Base-by-base conservation (phyloP, 176 grass and related monocot genomes). In the Oryza meyeriana region DNA sequence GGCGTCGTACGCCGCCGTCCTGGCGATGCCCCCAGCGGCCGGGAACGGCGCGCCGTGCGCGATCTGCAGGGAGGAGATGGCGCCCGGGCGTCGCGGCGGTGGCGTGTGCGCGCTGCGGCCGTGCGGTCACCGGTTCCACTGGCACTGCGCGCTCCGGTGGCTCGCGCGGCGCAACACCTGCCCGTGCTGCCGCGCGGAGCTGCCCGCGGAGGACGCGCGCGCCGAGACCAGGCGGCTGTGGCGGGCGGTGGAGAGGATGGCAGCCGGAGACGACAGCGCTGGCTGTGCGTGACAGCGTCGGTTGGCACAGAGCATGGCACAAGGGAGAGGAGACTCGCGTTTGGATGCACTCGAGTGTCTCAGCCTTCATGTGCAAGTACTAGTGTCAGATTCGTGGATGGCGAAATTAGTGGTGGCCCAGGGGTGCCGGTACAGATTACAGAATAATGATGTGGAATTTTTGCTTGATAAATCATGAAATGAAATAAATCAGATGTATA, bases 21-120 rank as follows among this genome's bases (percentile, higher is more conserved):
- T 94, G 42, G 86, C 80, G 50, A 77, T 90, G 44, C 80, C 90
- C 2, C 25, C 80, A 4, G 70, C 83, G 33, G 65, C 68, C 28
- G 82, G 83, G 18, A 89, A 90, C 52, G 84, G 75, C 8, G 68
- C 75, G 36, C 82, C 91, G 81, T 98, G 95, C 85, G 90, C 80
- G 31, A 87, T 98, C 77, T 98, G 95, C 88, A 76, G 87, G 83
- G 95, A 98, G 30, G 95, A 85, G 81, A 94, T 98, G 95, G 50
- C 67, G 27, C 8, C 13, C 1, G 72, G 69, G 35, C 48, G 78
- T 20, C 26, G 77, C 34, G 85, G 78, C 22, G 20, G 52, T 8
- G 55, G 50, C 55, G 86, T 91, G 80, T 94, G 95, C 73, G 88
- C 64, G 77, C 69, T 98, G 25, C 73, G 78, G 57, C 90, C 92